Evolutionary conservation across 164 flowering plant species (phyloP).

Genomic region (Umbilicus rupestris): DNA sequence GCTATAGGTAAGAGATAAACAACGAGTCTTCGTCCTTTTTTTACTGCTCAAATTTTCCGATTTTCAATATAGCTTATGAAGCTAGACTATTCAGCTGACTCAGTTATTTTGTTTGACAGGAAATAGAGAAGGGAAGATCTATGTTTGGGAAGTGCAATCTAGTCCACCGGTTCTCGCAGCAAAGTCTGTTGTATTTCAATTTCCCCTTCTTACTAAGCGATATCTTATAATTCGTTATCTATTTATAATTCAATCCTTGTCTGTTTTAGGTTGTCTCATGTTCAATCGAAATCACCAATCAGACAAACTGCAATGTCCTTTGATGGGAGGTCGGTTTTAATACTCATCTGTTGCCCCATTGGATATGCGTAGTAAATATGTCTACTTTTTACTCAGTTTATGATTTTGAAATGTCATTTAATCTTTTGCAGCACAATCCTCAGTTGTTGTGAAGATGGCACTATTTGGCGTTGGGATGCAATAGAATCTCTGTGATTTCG

Average conservation of each 20-base stretch:
- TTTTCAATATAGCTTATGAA: not conserved
- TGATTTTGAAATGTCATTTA: not conserved
- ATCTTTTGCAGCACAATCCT: conserved; percentile 67
- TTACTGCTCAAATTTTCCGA: not conserved
- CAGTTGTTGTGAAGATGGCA: conserved; percentile 91
- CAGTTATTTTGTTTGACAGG: conserved; percentile 34
- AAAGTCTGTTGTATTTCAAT: conserved; percentile 27
- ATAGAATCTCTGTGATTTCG: conserved; percentile 8
- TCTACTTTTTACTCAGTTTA: not conserved
- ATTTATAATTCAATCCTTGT: not conserved
- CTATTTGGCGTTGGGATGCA: conserved; percentile 97
- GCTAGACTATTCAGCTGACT: not conserved
- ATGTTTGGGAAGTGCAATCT: conserved; percentile 88
- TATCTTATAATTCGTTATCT: not conserved
- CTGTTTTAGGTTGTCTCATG: conserved; percentile 57
- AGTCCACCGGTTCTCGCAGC: conserved; percentile 86
- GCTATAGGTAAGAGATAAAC: conserved; percentile 56
- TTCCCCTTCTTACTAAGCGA: not conserved
- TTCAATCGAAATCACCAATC: conserved; percentile 80
- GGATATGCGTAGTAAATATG: not conserved
- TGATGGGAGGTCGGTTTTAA: conserved; percentile 72
- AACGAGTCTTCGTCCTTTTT: too few relatives aligned
- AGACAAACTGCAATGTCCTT: conserved; percentile 94
- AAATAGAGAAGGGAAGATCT: conserved; percentile 93
- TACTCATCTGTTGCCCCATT: not conserved